A percentile compares a stretch with the other conserved stretches of the same genome.
Conservation (phyloP, 2,329 filamentous ascomycete genomes). For the Dactylonectria macrodidyma region DNA sequence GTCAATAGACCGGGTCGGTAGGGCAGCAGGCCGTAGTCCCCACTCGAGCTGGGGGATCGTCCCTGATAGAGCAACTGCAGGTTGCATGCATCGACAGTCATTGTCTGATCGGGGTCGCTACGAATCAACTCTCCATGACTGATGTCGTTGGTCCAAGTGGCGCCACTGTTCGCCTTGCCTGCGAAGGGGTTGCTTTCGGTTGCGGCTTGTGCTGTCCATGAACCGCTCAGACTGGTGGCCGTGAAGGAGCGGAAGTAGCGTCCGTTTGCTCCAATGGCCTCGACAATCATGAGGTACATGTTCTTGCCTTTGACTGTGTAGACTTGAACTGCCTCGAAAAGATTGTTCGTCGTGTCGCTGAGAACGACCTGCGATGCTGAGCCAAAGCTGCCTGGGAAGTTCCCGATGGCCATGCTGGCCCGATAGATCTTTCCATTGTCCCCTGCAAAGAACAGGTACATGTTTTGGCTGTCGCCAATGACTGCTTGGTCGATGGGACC, state of each 20-base stretch:
- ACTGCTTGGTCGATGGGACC: constrained; percentile 75
- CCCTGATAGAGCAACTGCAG: constrained; percentile 77
- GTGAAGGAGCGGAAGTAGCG: constrained; percentile 79
- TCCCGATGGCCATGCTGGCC: constrained; percentile 72
- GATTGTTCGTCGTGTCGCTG: constrained; percentile 67
- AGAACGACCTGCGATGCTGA: constrained; percentile 63
- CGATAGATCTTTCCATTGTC: constrained; percentile 79
- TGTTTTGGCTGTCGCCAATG: constrained; percentile 72
- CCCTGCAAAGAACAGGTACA: constrained; percentile 78
- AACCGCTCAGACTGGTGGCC: constrained; percentile 67
- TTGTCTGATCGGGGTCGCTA: constrained; percentile 71
- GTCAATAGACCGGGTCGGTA: constrained; percentile 37
- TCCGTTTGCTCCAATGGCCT: constrained; percentile 69
- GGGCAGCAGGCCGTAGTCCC: constrained; percentile 58
- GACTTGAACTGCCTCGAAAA: constrained; percentile 78
- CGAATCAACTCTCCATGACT: constrained; percentile 76
- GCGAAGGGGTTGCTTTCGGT: constrained; percentile 73
- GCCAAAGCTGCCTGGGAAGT: constrained; percentile 75
- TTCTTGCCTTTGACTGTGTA: constrained; percentile 70
- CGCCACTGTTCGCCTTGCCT: constrained; percentile 76
- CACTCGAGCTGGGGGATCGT: constrained; percentile 53
- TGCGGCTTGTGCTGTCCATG: constrained; percentile 71
- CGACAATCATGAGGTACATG: constrained; percentile 78
- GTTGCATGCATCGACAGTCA: constrained; percentile 75
- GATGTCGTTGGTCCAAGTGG: constrained; percentile 76